phyloP scores from a whole-genome alignment of 768 basidiomycete genomes.

The Rhodotorula diobovata region DNA sequence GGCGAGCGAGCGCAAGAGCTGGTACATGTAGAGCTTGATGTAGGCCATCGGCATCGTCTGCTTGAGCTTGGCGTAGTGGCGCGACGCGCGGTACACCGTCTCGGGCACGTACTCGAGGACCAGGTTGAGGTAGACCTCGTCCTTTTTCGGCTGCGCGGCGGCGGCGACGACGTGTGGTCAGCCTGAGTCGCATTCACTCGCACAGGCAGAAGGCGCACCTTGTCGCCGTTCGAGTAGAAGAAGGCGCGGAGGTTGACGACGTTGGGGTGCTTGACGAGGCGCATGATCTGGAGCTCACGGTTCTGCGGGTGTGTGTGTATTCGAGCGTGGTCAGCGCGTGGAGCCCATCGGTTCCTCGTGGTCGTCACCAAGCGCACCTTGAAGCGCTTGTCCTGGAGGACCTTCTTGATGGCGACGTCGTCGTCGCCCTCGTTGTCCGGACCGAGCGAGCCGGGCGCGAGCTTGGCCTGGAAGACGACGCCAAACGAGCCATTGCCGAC shows the following conservation, averaged over 20 bases:
- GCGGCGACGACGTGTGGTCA: background rate
- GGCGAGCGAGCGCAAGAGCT: constrained; percentile 88
- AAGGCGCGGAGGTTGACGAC: constrained; percentile 96
- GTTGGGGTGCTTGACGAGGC: constrained; percentile 52
- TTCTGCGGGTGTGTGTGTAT: constrained; percentile 25
- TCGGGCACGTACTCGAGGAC: constrained; percentile 99
- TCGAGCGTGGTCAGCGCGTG: background rate
- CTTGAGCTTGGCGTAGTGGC: constrained; percentile 99
- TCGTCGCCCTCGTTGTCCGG: constrained; percentile 53
- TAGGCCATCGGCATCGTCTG: constrained; percentile 99
- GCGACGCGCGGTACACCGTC: constrained; percentile 96
- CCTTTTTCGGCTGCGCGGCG: constrained; percentile 62
- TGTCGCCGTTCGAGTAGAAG: constrained; percentile 99
- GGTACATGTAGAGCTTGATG: constrained; percentile 99
- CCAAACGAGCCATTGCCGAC: constrained; percentile 99
- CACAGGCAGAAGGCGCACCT: constrained; percentile 56
- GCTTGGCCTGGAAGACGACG: constrained; percentile 93
- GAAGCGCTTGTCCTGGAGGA: constrained; percentile 99
- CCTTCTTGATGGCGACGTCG: constrained; percentile 99
- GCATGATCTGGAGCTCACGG: constrained; percentile 40
- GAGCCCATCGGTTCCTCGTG: background rate
- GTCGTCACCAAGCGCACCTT: constrained; percentile 64
- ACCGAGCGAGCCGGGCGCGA: constrained; percentile 56
- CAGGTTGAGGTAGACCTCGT: constrained; percentile 99
- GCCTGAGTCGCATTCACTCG: constrained; percentile 2